A percentile compares a stretch with the other conserved stretches of the same genome.
phyloP scores from a whole-genome alignment of 805 yeast genomes.

The Kodamaea laetipori region DNA sequence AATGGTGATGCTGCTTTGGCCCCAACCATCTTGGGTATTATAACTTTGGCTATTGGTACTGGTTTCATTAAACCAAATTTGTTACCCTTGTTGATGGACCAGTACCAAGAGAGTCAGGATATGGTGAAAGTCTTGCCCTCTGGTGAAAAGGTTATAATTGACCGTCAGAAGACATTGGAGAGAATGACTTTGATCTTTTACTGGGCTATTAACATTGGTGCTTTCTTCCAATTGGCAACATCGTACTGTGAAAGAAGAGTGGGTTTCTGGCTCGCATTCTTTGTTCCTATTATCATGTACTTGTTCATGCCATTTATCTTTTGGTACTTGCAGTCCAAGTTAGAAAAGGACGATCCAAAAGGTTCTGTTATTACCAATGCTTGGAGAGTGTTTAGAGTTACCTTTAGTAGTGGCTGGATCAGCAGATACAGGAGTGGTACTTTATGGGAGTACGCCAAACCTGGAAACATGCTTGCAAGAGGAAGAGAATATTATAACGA shows the following conservation, averaged over 20 bases:
- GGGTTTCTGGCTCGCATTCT: slow-evolving; percentile 57
- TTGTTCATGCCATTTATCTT: slow-evolving; percentile 33
- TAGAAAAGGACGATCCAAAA: slow-evolving; percentile 35
- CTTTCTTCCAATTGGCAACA: slow-evolving; percentile 54
- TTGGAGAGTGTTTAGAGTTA: slow-evolving; percentile 41
- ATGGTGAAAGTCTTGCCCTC: slow-evolving; percentile 55
- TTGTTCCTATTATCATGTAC: slow-evolving; percentile 43
- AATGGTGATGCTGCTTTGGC: slow-evolving; percentile 36
- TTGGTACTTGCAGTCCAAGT: slow-evolving; percentile 25
- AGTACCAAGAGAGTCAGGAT: slow-evolving; percentile 56
- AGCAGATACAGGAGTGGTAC: slow-evolving; percentile 39
- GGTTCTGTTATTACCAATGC: slow-evolving; percentile 52
- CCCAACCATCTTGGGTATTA: slow-evolving; percentile 42
- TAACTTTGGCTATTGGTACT: slow-evolving; percentile 47
- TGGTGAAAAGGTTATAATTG: slow-evolving; percentile 67
- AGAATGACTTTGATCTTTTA: slow-evolving; percentile 48
- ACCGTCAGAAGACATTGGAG: slow-evolving; percentile 45
- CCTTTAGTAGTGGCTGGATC: slow-evolving; percentile 46
- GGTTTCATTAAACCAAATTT: slow-evolving; percentile 58
- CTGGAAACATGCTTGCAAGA: slow-evolving; percentile 44
- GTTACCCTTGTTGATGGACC: slow-evolving; percentile 50
- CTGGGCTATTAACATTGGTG: slow-evolving; percentile 58
- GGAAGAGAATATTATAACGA: slow-evolving; percentile 37
- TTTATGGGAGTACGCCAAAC: slow-evolving; percentile 54
- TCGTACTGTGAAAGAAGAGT: slow-evolving; percentile 53